Conservation (phyloP, 306 rosid species). For the Cucurbita argyrosperma region DNA sequence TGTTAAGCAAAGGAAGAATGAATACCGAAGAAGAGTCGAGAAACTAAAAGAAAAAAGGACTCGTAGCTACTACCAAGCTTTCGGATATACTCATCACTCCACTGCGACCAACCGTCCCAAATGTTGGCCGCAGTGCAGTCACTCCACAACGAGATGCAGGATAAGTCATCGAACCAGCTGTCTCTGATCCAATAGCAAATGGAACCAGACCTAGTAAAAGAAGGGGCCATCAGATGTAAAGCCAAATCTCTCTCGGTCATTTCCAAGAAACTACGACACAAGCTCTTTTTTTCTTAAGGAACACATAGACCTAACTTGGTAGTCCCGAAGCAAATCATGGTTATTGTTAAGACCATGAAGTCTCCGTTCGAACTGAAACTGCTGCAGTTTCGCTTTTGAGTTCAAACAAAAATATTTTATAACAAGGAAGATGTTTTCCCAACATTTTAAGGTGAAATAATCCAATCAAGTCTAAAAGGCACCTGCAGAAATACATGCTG, state of each 20-base stretch:
- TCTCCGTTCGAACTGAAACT: not conserved
- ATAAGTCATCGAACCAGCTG: slow-evolving; percentile 58
- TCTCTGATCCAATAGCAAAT: slow-evolving; percentile 68
- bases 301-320: not conserved
- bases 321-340: not conserved
- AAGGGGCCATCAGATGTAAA: not conserved
- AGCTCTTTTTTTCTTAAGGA: not conserved
- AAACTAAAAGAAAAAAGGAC: not conserved
- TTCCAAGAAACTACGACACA: not conserved
- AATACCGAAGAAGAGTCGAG: not conserved
- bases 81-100: slow-evolving; percentile 84
- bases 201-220: slow-evolving; percentile 52
- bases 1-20: slow-evolving; percentile 20
- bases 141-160: slow-evolving; percentile 69
- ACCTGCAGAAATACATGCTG: slow-evolving; percentile 69
- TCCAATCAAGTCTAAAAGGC: not conserved
- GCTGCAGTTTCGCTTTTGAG: not conserved
- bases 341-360: not conserved
- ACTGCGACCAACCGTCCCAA: slow-evolving; percentile 57
- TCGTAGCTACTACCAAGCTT: slow-evolving; percentile 37
- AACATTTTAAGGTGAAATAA: not conserved
- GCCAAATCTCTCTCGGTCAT: not conserved
- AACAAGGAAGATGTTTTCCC: not conserved
- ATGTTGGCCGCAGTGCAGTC: slow-evolving; percentile 62
- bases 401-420: not conserved